Evolutionary conservation across 768 basidiomycete genomes (phyloP).

Genomic region (Rhodosporidiobolus odoratus): DNA sequence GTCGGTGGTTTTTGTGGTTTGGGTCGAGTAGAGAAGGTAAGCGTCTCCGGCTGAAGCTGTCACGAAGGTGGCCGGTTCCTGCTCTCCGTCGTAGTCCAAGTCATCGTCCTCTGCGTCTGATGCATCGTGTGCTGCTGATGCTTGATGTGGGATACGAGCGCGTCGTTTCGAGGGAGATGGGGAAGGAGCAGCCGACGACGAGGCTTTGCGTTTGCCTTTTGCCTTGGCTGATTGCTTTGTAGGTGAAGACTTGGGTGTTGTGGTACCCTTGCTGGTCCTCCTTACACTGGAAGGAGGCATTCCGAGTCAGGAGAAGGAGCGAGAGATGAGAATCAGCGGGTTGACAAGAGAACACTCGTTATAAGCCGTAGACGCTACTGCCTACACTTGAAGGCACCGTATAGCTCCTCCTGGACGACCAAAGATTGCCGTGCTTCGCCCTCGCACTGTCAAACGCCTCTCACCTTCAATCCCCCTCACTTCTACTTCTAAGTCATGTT

Average conservation of each 20-base stretch:
- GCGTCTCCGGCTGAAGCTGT: constrained; percentile 72
- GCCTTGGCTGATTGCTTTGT: constrained; percentile 6
- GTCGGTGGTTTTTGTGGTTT: constrained; percentile 64
- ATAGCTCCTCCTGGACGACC: too few relatives aligned
- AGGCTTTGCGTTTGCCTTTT: constrained; percentile 22
- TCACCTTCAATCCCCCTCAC: not conserved
- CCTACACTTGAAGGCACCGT: too few relatives aligned
- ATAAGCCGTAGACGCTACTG: too few relatives aligned
- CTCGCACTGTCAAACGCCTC: not conserved
- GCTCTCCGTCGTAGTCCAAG: constrained; percentile 19
- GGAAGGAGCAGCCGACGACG: not conserved
- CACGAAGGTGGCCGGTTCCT: constrained; percentile 46
- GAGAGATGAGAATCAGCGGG: too few relatives aligned
- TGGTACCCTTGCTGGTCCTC: not conserved
- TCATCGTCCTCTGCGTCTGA: not conserved
- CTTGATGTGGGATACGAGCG: not conserved
- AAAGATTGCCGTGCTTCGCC: too few relatives aligned
- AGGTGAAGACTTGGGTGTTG: not conserved
- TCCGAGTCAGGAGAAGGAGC: not conserved
- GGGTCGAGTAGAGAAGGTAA: constrained; percentile 58
- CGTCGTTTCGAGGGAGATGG: not conserved
- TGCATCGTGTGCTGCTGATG: not conserved
- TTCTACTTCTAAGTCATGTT: constrained; percentile 58
- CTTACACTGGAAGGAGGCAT: not conserved
- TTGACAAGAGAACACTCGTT: too few relatives aligned